These are phyloP conservation scores for Setaria viridis DNA, from an alignment of 202 grass and related monocot species.

Conservation along the genomic window DNA sequence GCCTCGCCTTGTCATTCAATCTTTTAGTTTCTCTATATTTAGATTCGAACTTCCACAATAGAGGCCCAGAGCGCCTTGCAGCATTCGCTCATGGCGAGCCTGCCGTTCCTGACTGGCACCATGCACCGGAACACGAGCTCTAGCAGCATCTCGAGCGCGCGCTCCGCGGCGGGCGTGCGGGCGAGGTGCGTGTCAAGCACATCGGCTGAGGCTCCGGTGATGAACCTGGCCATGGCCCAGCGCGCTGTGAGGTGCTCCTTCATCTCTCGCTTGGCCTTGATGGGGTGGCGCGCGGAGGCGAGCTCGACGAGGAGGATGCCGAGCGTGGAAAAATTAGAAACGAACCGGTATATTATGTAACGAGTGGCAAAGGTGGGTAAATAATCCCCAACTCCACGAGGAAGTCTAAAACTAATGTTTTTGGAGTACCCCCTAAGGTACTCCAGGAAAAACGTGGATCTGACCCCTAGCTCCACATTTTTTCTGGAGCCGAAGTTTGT, in stretches of 20 bases:
- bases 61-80: constrained; percentile 63
- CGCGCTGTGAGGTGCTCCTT: constrained; percentile 63
- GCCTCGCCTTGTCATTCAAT: no score
- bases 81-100: constrained; percentile 69
- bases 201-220: constrained; percentile 46
- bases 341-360: no score
- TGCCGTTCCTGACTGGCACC: constrained; percentile 46
- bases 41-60: no score
- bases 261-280: constrained; percentile 73
- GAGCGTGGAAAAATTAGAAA: no score
- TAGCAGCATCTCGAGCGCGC: constrained; percentile 54
- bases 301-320: constrained; percentile 85
- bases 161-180: constrained; percentile 11
- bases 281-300: constrained; percentile 65
- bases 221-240: constrained; percentile 72
- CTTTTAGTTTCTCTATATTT: no score
- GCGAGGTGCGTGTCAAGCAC: constrained; percentile 62
- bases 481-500: no score
- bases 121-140: constrained; percentile 70
- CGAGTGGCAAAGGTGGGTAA: no score
- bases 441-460: no score
- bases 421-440: no score
- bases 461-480: no score
- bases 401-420: no score
- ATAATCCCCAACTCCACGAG: no score